Base-by-base conservation (phyloP, 139 green algal species). In the Zygnema cylindricum region DNA sequence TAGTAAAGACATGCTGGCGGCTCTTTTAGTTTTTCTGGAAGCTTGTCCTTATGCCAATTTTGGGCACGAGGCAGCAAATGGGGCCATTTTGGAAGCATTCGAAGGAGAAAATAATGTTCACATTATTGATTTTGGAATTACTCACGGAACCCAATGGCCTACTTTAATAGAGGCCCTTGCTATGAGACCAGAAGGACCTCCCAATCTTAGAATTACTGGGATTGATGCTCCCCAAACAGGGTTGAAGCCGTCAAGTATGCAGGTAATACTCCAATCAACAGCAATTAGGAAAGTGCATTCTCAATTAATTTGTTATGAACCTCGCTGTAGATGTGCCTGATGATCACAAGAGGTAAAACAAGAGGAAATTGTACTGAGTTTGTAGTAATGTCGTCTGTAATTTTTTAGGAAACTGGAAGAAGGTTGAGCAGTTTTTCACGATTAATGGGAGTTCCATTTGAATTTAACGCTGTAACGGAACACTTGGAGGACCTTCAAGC, bases 81-180 rank as follows among this genome's bases (percentile, higher is more conserved):
- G 54, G 69, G 32, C 55, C 32, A 87, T 87, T 22, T 69, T 87
- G 55, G 81, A 87, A 36, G 81, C 55, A 21, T 39, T 87, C 39
- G 81, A 84, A 40, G 55, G 33, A 1, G 81, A 73, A 0, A 39
- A 1, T 39, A 16, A 38, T 2, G 81, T 87, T 63, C 81, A 87
- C 25, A 69, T 87, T 2, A 81, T 87, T 69, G 81, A 87, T 69
- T 82, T 87, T 83, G 81, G 81, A 63, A 87, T 87, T 69, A 87
- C 81, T 1, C 54, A 83, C 36, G 81, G 81, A 63, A 87, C 81
- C 38, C 81, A 87, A 69, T 87, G 81, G 81, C 81, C 81, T n/a
- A 87, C 81, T 21, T 36, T 87, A 30, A 83, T 87, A 25, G 81
- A 87, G 43, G n/a, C 23, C 35, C 81, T 87, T 2, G 81, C 81